A percentile compares a stretch with the other conserved stretches of the same genome.
phyloP scores from a whole-genome alignment of 164 flowering plant genomes.

The Vitis rupestris region DNA sequence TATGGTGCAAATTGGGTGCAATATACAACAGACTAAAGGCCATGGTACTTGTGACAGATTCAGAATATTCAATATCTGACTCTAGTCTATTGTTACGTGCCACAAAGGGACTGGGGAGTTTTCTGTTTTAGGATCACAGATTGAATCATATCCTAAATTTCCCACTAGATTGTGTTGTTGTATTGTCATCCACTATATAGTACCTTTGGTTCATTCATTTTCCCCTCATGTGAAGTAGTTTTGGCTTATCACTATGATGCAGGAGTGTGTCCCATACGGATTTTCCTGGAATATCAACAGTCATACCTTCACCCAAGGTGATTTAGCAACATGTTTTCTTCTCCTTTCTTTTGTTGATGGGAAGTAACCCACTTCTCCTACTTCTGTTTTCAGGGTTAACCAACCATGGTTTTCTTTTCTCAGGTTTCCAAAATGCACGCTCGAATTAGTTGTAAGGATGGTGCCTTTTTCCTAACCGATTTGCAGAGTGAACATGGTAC shows the following conservation, averaged over 20 bases:
- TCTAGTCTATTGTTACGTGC: background rate
- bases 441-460: slow-evolving; percentile 62
- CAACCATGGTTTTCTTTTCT: slow-evolving; percentile 4
- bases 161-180: background rate
- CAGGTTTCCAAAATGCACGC: slow-evolving; percentile 84
- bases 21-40: background rate
- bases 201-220: background rate
- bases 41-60: background rate
- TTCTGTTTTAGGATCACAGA: background rate
- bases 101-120: background rate
- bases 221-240: background rate
- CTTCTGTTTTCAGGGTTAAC: background rate
- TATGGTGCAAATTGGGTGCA: background rate
- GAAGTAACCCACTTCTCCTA: background rate
- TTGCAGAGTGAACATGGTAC: slow-evolving; percentile 78
- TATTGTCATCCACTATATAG: background rate
- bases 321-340: background rate
- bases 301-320: slow-evolving; percentile 67
- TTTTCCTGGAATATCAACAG: slow-evolving; percentile 46
- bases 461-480: slow-evolving; percentile 80
- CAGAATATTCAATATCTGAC: background rate
- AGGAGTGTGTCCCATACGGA: slow-evolving; percentile 51
- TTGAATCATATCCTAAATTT: background rate
- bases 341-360: background rate
- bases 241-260: slow-evolving; percentile 10